Base-by-base conservation (phyloP, 176 grass and related monocot species). In the Pharus latifolius region DNA sequence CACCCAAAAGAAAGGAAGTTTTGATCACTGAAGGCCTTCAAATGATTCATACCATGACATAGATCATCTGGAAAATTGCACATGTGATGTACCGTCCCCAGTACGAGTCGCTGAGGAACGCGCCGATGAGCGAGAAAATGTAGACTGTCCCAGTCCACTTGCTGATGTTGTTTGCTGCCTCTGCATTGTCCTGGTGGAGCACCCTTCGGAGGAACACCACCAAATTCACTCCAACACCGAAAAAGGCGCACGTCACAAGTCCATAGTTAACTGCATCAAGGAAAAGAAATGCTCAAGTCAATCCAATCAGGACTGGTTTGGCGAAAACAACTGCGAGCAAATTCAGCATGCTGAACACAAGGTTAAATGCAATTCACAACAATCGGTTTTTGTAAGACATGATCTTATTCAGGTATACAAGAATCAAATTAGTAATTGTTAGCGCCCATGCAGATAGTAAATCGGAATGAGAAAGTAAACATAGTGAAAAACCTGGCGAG, bases 111-210 rank as follows among this genome's bases (percentile, higher is more conserved):
- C 91, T 96, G 27, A 96, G 53, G 61, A 96, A 96, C 7, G 91
- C 91, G 24, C 91, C 91, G 49, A 96, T 73, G 38, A 96, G 91
- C 0, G 91, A 96, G 50, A 96, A 96, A 57, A 91, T 91, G 62
- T 91, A 96, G 20, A 85, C 91, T 12, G 91, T 95, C 34, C 91
- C 91, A 1, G 87, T 95, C 91, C 91, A 95, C 49, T 95, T 90
- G 83, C 91, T 96, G 54, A 96, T 87, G 72, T 74, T 91, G 61
- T 96, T 91, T 46, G 87, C 91, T 0, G 91, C 91, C 42, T 86
- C 81, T 10, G 81, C 91, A 76, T 79, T 91, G 27, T 55, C 78
- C 80, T 96, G 87, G 27, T 80, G 77, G 10, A 96, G 74, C 37
- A 96, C 87, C 32, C 87, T 71, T 3, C 84, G 88, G 34, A 96